Conservation (phyloP, 2,329 filamentous ascomycete genomes). For the Penicillium sp. region DNA sequence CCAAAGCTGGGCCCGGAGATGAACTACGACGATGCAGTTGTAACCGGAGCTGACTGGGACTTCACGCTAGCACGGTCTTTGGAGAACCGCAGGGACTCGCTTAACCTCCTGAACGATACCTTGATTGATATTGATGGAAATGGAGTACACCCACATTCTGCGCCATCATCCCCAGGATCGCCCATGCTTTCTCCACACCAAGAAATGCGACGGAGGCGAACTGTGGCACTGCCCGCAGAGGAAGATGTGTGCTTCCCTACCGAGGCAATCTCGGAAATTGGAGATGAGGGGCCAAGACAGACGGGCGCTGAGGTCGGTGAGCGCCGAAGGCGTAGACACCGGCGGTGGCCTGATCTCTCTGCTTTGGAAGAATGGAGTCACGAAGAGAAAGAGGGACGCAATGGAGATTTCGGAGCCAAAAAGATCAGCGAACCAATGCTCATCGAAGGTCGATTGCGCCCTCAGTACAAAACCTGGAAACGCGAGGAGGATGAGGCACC, state of each 20-base stretch:
- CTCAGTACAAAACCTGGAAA: slow-evolving; percentile 79
- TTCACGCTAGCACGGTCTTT: slow-evolving; percentile 40
- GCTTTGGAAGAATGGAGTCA: slow-evolving; percentile 86
- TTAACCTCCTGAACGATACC: slow-evolving; percentile 37
- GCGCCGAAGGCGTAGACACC: slow-evolving; percentile 61
- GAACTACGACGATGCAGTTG: slow-evolving; percentile 56
- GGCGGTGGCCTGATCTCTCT: slow-evolving; percentile 82
- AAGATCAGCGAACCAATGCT: slow-evolving; percentile 92
- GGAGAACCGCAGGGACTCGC: slow-evolving; percentile 36
- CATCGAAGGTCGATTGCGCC: slow-evolving; percentile 83
- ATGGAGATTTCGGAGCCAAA: slow-evolving; percentile 79
- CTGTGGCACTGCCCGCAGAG: slow-evolving; percentile 66
- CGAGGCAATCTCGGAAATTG: slow-evolving; percentile 75
- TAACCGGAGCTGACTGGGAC: slow-evolving; percentile 46
- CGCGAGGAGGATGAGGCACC: slow-evolving; percentile 84
- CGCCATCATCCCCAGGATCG: slow-evolving; percentile 40
- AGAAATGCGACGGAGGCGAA: slow-evolving; percentile 54
- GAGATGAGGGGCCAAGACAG: slow-evolving; percentile 66
- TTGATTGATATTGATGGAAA: slow-evolving; percentile 48
- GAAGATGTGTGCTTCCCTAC: slow-evolving; percentile 93
- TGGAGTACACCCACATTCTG: slow-evolving; percentile 22
- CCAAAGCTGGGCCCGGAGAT: slow-evolving; percentile 56
- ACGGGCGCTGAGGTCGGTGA: slow-evolving; percentile 47
- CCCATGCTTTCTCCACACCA: slow-evolving; percentile 36
- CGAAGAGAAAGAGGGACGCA: slow-evolving; percentile 85